Percentiles rank a stretch among this genome's conserved stretches.
phyloP scores from a whole-genome alignment of 2,329 filamentous ascomycete genomes.

The Pestalotiopsis sp. region DNA sequence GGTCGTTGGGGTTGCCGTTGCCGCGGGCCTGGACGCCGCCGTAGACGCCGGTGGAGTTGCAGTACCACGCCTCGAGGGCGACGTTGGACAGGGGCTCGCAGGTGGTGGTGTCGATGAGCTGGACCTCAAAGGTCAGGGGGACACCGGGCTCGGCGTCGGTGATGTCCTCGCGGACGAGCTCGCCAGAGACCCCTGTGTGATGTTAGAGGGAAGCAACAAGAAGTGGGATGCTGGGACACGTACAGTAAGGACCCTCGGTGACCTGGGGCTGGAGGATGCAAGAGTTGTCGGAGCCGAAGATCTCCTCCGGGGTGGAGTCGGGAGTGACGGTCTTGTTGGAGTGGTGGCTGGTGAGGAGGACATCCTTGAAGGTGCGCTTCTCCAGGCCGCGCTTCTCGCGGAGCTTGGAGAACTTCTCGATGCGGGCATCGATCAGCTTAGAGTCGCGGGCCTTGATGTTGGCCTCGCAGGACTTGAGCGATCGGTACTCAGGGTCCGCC shows the following conservation, averaged over 20 bases:
- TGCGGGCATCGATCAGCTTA: conserved; percentile 1
- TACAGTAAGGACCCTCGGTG: conserved; percentile 57
- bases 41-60: conserved; percentile 15
- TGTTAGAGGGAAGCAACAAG: background rate
- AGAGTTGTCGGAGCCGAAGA: conserved; percentile 45
- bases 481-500: conserved; percentile 20
- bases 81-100: conserved; percentile 17
- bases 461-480: conserved; percentile 7
- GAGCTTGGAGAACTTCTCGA: conserved; percentile 10
- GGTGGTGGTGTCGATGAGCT: conserved; percentile 14
- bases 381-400: conserved; percentile 14
- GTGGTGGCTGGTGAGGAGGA: conserved; percentile 17
- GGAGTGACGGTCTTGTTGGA: conserved; percentile 35
- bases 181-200: conserved; percentile 32
- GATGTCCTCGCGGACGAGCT: conserved; percentile 13
- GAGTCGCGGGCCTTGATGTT: conserved; percentile 11
- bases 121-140: conserved; percentile 13
- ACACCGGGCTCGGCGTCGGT: conserved; percentile 15
- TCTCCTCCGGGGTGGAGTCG: conserved; percentile 33
- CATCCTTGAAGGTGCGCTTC: conserved; percentile 35
- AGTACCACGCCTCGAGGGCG: conserved; percentile 14
- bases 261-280: conserved; percentile 55
- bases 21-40: conserved; percentile 8
- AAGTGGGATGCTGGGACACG: background rate
- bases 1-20: conserved; percentile 12